Evolutionary conservation across 176 grass and related monocot species (phyloP).

Genomic region (Oryza longistaminata): DNA sequence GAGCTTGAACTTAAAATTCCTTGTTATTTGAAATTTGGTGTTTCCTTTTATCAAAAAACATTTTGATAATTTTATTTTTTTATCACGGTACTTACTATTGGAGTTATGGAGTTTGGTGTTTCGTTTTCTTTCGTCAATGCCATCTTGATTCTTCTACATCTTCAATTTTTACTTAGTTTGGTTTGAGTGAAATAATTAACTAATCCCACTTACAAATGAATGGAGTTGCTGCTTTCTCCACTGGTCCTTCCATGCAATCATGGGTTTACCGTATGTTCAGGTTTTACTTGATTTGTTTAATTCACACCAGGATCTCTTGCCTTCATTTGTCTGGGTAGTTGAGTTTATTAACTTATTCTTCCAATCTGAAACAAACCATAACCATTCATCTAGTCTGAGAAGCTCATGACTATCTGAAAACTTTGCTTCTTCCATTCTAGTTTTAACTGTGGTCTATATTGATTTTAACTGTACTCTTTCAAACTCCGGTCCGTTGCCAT

Average conservation of each 20-base stretch:
- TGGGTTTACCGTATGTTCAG: constrained; percentile 1
- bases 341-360: background rate
- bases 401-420: background rate
- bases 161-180: too few species aligned
- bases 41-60: too few species aligned
- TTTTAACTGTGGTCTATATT: background rate
- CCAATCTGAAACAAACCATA: constrained; percentile 14
- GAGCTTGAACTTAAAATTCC: too few species aligned
- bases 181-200: background rate
- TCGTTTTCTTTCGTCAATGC: too few species aligned
- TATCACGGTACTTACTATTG: too few species aligned
- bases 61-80: too few species aligned
- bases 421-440: background rate
- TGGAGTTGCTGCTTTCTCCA: background rate
- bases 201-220: background rate
- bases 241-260: background rate
- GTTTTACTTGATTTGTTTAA: constrained; percentile 18
- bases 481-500: background rate
- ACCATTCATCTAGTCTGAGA: background rate
- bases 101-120: too few species aligned
- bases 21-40: too few species aligned
- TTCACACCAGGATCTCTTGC: background rate
- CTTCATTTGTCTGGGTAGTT: background rate
- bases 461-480: background rate
- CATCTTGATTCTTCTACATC: too few species aligned